Evolutionary conservation across 352 stramenopile species (phyloP).

Genomic region (Phytophthora podocarpi): DNA sequence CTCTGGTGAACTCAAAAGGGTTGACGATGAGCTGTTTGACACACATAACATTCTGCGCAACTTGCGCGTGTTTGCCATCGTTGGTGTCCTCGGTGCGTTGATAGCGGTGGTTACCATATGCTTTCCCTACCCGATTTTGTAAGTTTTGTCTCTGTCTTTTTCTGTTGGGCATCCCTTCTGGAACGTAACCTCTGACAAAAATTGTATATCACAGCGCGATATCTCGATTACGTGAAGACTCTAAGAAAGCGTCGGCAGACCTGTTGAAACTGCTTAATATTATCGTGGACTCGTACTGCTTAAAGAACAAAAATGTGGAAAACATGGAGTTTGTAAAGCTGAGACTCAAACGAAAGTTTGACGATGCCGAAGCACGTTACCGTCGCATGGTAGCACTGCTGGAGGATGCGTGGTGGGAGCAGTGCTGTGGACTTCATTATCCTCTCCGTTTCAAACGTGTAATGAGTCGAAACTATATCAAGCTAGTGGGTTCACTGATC

Average conservation of each 20-base stretch:
- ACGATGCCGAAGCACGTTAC: conserved; percentile 48
- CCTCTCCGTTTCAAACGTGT: conserved; percentile 66
- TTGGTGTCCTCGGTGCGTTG: conserved; percentile 54
- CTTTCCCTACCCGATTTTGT: conserved; percentile 70
- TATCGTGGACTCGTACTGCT: conserved; percentile 83
- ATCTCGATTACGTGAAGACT: conserved; percentile 47
- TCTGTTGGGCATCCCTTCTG: too few relatives aligned
- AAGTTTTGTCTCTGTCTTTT: too few relatives aligned
- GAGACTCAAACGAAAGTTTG: conserved; percentile 69
- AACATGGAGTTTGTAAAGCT: conserved; percentile 79
- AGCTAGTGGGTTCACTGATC: conserved; percentile 60
- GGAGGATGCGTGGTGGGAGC: conserved; percentile 82
- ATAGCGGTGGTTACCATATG: conserved; percentile 62
- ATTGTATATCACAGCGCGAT: too few relatives aligned
- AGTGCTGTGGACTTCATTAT: conserved; percentile 63
- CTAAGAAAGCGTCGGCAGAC: conserved; percentile 40
- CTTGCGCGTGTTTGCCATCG: conserved; percentile 52
- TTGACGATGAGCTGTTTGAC: conserved; percentile 39
- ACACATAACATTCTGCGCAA: conserved; percentile 57
- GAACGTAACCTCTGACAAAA: too few relatives aligned
- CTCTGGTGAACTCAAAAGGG: conserved; percentile 40
- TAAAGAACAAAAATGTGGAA: conserved; percentile 83
- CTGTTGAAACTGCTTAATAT: conserved; percentile 72
- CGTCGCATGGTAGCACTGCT: conserved; percentile 55
- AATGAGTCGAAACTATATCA: conserved; percentile 67